Conservation (phyloP, 805 yeast species). For the Kodamaea fukazawae region DNA sequence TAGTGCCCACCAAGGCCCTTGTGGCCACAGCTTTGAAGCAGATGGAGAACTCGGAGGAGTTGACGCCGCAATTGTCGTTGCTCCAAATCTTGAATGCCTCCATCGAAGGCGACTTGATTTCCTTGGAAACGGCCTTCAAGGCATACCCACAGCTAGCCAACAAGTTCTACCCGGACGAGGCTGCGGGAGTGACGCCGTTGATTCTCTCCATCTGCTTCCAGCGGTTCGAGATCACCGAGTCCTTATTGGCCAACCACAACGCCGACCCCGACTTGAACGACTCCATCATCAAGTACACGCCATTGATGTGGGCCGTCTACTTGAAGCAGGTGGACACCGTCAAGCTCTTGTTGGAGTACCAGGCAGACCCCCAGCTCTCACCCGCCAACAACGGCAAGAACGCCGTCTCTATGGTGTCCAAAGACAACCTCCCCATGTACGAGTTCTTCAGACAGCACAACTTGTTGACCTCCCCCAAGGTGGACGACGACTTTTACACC, state of each 20-base stretch:
- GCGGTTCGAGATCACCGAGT: conserved; percentile 46
- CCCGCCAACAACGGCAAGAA: conserved; percentile 35
- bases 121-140: conserved; percentile 27
- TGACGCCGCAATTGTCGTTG: conserved; percentile 8
- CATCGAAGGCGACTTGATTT: conserved; percentile 37
- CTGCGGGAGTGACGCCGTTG: conserved; percentile 32
- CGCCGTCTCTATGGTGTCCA: conserved; percentile 58
- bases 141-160: conserved; percentile 21
- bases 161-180: conserved; percentile 22
- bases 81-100: conserved; percentile 31
- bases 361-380: conserved; percentile 57
- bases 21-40: conserved; percentile 3
- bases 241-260: conserved; percentile 37
- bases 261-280: conserved; percentile 54
- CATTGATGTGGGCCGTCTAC: conserved; percentile 85
- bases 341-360: conserved; percentile 54
- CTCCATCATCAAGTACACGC: conserved; percentile 50
- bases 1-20: conserved; percentile 23
- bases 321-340: conserved; percentile 55
- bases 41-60: not conserved
- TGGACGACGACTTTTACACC: conserved; percentile 11
- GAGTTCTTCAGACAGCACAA: conserved; percentile 57
- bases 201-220: conserved; percentile 57
- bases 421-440: conserved; percentile 50
- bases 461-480: conserved; percentile 18